These are phyloP conservation scores for Fusarium nematophilum DNA, from an alignment of 2,329 filamentous ascomycete genomes.

Conservation along the genomic window DNA sequence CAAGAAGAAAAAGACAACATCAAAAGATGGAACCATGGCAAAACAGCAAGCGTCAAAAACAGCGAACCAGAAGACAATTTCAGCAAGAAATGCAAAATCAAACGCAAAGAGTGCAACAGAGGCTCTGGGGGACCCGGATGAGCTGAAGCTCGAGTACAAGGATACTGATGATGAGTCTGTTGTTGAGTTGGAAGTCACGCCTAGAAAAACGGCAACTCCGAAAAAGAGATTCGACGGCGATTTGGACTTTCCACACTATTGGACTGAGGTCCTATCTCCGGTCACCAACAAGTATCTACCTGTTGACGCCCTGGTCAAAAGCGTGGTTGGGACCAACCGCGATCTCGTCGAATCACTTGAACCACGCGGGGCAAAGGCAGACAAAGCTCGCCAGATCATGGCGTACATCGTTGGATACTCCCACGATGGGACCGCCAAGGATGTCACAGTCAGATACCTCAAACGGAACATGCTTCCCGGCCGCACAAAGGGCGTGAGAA, in stretches of 20 bases:
- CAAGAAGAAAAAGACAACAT: constrained; percentile 14
- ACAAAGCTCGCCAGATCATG: constrained; percentile 88
- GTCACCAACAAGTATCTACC: constrained; percentile 82
- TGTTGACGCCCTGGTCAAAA: constrained; percentile 80
- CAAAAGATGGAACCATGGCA: background rate
- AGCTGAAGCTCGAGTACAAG: constrained; percentile 52
- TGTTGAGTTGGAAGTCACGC: constrained; percentile 62
- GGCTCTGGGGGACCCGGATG: constrained; percentile 57
- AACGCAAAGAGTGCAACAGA: constrained; percentile 12
- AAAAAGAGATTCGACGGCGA: constrained; percentile 76
- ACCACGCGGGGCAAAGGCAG: constrained; percentile 83
- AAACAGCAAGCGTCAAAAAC: constrained; percentile 14
- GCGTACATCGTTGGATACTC: constrained; percentile 89
- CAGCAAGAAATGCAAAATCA: constrained; percentile 19
- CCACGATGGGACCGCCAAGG: constrained; percentile 88
- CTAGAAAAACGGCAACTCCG: constrained; percentile 51
- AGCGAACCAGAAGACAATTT: constrained; percentile 28
- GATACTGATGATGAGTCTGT: constrained; percentile 71
- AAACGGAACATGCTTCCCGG: constrained; percentile 85
- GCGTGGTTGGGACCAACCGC: constrained; percentile 75
- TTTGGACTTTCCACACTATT: constrained; percentile 87
- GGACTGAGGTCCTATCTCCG: constrained; percentile 89
- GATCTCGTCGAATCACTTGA: constrained; percentile 82
- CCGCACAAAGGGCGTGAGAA: constrained; percentile 85
- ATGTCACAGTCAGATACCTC: constrained; percentile 92